Base-by-base conservation (phyloP, 2,329 filamentous ascomycete genomes). In the Sphaerulina musiva region DNA sequence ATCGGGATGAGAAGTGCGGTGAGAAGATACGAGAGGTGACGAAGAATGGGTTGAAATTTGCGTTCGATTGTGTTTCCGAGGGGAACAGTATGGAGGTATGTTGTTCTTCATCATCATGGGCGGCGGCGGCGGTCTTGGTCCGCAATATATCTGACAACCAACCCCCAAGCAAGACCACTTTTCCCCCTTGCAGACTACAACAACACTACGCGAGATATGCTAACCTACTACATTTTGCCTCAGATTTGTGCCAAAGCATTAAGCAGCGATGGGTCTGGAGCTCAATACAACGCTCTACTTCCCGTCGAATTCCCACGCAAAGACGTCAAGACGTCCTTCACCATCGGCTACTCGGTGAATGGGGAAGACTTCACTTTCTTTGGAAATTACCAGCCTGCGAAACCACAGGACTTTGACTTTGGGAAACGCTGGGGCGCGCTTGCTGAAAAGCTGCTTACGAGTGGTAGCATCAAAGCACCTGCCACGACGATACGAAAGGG, bases 381-480 rank as follows among this genome's bases (percentile, higher is more conserved):
- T 34, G 60, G 60, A 1, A 49, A 51, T 8, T 42, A 60, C 9
- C 46, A 55, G 6, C 46, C 55, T 11, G 53, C 60, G 2, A 53
- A 55, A 4, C 53, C 53, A 1, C 56, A 61, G 34, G 60, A 64
- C 14, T 58, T 59, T 12, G 57, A 60, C 17, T 75, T 73, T 56
- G 69, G 63, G 14, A 69, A 69, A 54, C 69, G 62, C 53, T 78
- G 74, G 56, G 68, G 68, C 53, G 48, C 53, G 4, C 54, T 74
- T 46, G 68, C 69, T 1, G 68, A 73, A 57, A 58, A 65, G 50
- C 55, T 78, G 56, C 41, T 78, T 20, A 67, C 60, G 1, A 66
- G 74, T 47, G 72, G 72, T 5, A 74, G 71, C 63, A 51, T 78
- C 38, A 72, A 72, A 64, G 62, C 67, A 9, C 76, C 77, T 62